Evolutionary conservation across 1,284 basidiomycete genomes (phyloP), one percentile per base, ranked within the genome.

Genomic region (Xerocomus nothofagi): DNA sequence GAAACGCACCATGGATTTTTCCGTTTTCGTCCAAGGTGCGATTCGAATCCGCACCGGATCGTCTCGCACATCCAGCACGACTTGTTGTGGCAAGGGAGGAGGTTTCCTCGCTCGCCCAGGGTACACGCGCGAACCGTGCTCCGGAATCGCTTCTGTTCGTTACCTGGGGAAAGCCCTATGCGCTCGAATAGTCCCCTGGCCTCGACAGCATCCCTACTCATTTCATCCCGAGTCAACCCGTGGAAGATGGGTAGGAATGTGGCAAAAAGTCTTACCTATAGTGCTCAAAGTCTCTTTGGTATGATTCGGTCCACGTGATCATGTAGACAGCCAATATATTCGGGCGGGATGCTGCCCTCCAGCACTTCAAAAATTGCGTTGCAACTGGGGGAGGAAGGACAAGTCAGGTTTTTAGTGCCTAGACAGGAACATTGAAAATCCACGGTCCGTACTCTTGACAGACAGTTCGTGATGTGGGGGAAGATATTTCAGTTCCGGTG

Each of bases 81-180:
- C 14, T 43, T 11, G 30, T 45, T 30, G n/a, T 18, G 15, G 12
- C 63, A 62, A 4, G 51, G 57, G 1, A 17, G 21, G 27, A 56
- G 3, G 14, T 66, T 63, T 17, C 50, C 57, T 8, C 29, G 18
- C 33, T 63, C 61, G 0, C 61, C 61, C 14, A 63, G 23, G 7
- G 39, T 54, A 23, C 61, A 66, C 3, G 55, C 62, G 3, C 63
- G 61, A 15, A 1, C 8, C 0, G 57, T 56, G 6, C 62, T 27
- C 2, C 62, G 63, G 18, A 66, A 66, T 1, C 23, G 57, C 34
- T 66, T 63, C 26, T 53, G 51, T 43, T 63, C 61, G 32, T 63
- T 63, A 1, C 61, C 63, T 1, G 47, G 1, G 8, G 12, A 65
- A n/a, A 0, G 1, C 0, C 53, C 51, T n/a, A 1, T 24, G n/a